Evolutionary conservation across 2,329 filamentous ascomycete genomes (phyloP).

Genomic region (Truncatella angustata): DNA sequence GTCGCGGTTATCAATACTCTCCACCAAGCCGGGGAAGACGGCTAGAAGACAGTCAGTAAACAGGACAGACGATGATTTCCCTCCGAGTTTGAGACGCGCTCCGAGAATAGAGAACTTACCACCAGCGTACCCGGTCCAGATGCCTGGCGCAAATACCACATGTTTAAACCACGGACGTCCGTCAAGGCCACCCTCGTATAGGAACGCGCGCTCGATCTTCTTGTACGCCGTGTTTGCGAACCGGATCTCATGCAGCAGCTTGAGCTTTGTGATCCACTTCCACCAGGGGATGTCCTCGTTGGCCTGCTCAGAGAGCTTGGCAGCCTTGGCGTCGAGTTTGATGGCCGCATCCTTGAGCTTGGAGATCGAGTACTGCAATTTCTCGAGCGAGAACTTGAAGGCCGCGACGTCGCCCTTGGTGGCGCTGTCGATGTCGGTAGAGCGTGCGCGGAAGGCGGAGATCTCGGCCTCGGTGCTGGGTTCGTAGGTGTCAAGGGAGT

Average conservation of each 20-base stretch:
- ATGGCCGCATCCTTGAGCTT: constrained; percentile 36
- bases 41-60: constrained; percentile 32
- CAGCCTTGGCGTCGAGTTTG: constrained; percentile 45
- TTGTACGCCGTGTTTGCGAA: constrained; percentile 80
- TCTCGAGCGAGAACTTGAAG: constrained; percentile 35
- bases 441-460: constrained; percentile 24
- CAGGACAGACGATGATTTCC: background rate
- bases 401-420: constrained; percentile 34
- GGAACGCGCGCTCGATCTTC: constrained; percentile 74
- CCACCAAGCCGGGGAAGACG: constrained; percentile 61
- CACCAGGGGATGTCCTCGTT: constrained; percentile 70
- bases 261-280: constrained; percentile 67
- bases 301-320: constrained; percentile 32
- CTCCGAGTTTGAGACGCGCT: background rate
- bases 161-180: constrained; percentile 89
- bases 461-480: constrained; percentile 28
- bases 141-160: constrained; percentile 84
- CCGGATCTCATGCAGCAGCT: constrained; percentile 61
- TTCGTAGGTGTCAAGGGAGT: constrained; percentile 19
- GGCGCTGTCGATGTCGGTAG: constrained; percentile 13
- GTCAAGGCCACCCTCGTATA: constrained; percentile 75
- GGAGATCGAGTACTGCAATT: constrained; percentile 22
- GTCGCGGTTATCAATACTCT: constrained; percentile 60
- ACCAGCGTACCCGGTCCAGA: constrained; percentile 90
- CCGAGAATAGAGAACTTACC: constrained; percentile 40